phyloP scores from a whole-genome alignment of 2,329 filamentous ascomycete genomes.

The Alternaria solani region DNA sequence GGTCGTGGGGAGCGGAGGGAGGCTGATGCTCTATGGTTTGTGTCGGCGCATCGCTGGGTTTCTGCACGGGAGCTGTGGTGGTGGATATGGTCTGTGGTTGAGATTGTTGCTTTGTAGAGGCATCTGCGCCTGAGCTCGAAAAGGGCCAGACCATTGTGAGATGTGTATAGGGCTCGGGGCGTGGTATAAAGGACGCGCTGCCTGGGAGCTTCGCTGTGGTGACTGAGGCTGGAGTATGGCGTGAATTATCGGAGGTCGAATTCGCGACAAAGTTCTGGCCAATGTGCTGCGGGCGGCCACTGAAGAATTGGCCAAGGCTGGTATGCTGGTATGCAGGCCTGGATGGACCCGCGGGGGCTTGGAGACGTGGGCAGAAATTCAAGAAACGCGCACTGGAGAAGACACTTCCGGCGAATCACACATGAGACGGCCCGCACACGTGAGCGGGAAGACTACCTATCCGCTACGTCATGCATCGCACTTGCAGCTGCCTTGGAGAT shows the following conservation, averaged over 20 bases:
- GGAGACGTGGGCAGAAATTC: slow-evolving; percentile 16
- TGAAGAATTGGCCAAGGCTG: background rate
- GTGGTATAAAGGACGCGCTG: background rate
- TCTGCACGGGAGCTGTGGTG: slow-evolving; percentile 7
- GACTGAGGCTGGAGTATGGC: background rate
- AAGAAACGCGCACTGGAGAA: slow-evolving; percentile 23
- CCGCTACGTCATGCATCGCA: slow-evolving; percentile 48
- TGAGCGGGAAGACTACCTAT: slow-evolving; percentile 32
- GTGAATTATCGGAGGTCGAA: background rate
- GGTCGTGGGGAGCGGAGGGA: slow-evolving; percentile 55
- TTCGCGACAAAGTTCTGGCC: background rate
- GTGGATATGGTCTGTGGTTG: slow-evolving; percentile 22
- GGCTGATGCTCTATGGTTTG: slow-evolving; percentile 23
- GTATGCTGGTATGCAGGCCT: background rate
- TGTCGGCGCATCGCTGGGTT: slow-evolving; percentile 17
- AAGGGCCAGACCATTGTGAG: slow-evolving; percentile 34
- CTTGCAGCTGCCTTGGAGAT: slow-evolving; percentile 47
- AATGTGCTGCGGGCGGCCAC: background rate
- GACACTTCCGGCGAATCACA: slow-evolving; percentile 33
- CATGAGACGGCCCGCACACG: slow-evolving; percentile 34
- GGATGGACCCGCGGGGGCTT: slow-evolving; percentile 10
- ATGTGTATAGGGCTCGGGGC: background rate
- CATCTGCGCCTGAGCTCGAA: slow-evolving; percentile 26
- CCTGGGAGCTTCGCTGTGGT: background rate
- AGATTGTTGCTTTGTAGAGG: slow-evolving; percentile 25